Evolutionary conservation across 148 eudicot genomes (phyloP).

Genomic region (Simmondsia chinensis): DNA sequence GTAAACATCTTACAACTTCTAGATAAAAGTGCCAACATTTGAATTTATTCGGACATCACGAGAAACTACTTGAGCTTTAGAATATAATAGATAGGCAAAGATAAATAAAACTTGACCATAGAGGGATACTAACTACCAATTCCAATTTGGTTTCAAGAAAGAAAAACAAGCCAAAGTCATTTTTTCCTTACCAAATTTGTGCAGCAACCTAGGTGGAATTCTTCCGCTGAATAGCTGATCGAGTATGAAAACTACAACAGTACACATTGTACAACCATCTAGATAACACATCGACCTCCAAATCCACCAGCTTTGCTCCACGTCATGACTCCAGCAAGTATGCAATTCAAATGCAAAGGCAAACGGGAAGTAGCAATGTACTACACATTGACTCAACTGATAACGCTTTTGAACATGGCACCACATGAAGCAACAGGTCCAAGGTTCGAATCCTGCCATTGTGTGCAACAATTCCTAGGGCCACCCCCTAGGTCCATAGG

Average conservation of each 20-base stretch:
- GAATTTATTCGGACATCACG: constrained; percentile 13
- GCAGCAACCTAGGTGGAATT: constrained; percentile 67
- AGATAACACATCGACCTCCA: constrained; percentile 42
- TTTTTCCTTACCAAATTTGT: constrained; percentile 70
- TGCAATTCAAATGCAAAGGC: constrained; percentile 20
- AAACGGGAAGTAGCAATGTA: constrained; percentile 16
- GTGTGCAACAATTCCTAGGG: constrained; percentile 1
- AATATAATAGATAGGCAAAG: constrained; percentile 6
- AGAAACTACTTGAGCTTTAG: constrained; percentile 25
- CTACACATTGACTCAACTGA: constrained; percentile 7
- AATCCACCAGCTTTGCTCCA: constrained; percentile 43
- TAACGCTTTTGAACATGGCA: no score
- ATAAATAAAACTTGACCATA: constrained; percentile 7
- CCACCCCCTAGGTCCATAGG: constrained; percentile 1
- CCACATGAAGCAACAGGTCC: neutral
- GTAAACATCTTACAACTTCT: constrained; percentile 1
- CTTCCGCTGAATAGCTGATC: constrained; percentile 65
- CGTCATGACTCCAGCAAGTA: constrained; percentile 24
- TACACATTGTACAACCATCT: constrained; percentile 40
- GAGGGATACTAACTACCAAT: constrained; percentile 1
- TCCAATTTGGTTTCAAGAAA: constrained; percentile 19
- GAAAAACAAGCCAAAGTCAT: constrained; percentile 38
- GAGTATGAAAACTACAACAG: constrained; percentile 45
- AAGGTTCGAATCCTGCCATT: constrained; percentile 6
- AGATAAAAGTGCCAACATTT: constrained; percentile 21